Conservation (phyloP, 2,329 filamentous ascomycete genomes). For the Alternaria angustiovoidea region DNA sequence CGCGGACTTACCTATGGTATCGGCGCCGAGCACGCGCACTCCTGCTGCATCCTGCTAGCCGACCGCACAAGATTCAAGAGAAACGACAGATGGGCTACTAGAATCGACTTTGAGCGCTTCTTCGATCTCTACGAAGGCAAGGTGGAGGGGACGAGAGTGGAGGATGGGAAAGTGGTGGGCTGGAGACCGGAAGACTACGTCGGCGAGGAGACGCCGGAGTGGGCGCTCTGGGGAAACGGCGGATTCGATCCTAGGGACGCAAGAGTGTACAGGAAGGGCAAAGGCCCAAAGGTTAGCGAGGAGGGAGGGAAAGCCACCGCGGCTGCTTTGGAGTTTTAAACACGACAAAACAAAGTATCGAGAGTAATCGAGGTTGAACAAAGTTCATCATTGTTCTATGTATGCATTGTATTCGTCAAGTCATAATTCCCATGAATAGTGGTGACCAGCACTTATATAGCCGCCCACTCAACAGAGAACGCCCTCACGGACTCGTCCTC, state of each 20-base stretch:
- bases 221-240: constrained; percentile 93
- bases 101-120: constrained; percentile 90
- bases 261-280: constrained; percentile 86
- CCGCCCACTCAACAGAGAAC: constrained; percentile 93
- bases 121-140: constrained; percentile 79
- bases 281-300: constrained; percentile 55
- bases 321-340: constrained; percentile 21
- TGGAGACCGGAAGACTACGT: constrained; percentile 94
- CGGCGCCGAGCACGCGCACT: constrained; percentile 93
- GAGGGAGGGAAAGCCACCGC: constrained; percentile 12
- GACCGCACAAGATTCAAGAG: constrained; percentile 76
- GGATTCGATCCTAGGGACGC: constrained; percentile 93
- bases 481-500: constrained; percentile 64
- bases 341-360: not conserved
- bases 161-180: constrained; percentile 61
- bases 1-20: constrained; percentile 86
- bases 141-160: constrained; percentile 39
- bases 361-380: not conserved
- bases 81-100: constrained; percentile 84
- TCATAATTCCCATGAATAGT: constrained; percentile 6
- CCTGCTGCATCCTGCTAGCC: constrained; percentile 88
- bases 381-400: constrained; percentile 8
- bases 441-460: constrained; percentile 66
- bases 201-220: constrained; percentile 83
- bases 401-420: constrained; percentile 14